Conservation (phyloP, 2,329 filamentous ascomycete species). For the Nannizziopsis barbatae region DNA sequence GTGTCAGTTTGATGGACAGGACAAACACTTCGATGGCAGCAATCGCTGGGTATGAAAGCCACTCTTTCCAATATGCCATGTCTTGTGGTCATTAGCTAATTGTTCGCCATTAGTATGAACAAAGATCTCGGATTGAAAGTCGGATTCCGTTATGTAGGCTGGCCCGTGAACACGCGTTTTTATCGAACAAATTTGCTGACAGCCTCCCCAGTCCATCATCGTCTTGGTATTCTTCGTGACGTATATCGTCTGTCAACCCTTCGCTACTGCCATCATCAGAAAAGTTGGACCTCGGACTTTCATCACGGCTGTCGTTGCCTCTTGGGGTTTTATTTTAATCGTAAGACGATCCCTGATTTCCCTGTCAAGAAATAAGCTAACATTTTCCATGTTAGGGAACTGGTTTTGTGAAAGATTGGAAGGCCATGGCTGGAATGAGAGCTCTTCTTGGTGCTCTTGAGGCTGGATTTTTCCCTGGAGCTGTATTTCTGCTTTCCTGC, state of each 20-base stretch:
- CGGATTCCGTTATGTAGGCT: slow-evolving; percentile 19
- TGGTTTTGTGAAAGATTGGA: slow-evolving; percentile 23
- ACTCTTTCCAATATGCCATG: background rate
- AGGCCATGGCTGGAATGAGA: slow-evolving; percentile 19
- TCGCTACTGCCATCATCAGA: slow-evolving; percentile 56
- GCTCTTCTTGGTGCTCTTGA: slow-evolving; percentile 52
- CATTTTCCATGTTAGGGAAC: slow-evolving; percentile 13
- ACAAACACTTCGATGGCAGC: slow-evolving; percentile 64
- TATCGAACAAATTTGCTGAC: background rate
- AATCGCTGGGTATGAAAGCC: slow-evolving; percentile 47
- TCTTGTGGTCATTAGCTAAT: background rate
- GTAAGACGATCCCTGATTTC: slow-evolving; percentile 5
- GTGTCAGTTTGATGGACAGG: slow-evolving; percentile 65
- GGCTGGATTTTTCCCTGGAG: slow-evolving; percentile 57
- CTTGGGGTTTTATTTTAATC: slow-evolving; percentile 20
- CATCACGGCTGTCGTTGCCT: slow-evolving; percentile 17
- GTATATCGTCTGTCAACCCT: slow-evolving; percentile 60
- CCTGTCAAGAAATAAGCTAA: background rate
- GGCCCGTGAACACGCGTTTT: background rate
- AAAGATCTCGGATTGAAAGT: slow-evolving; percentile 21
- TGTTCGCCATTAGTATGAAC: slow-evolving; percentile 16
- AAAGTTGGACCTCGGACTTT: slow-evolving; percentile 43
- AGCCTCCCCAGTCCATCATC: slow-evolving; percentile 42
- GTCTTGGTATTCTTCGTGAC: slow-evolving; percentile 64
- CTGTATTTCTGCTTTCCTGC: slow-evolving; percentile 60